These are phyloP conservation scores for Cadophora sp. DNA, from an alignment of 2,329 filamentous ascomycete genomes.

Conservation along the genomic window DNA sequence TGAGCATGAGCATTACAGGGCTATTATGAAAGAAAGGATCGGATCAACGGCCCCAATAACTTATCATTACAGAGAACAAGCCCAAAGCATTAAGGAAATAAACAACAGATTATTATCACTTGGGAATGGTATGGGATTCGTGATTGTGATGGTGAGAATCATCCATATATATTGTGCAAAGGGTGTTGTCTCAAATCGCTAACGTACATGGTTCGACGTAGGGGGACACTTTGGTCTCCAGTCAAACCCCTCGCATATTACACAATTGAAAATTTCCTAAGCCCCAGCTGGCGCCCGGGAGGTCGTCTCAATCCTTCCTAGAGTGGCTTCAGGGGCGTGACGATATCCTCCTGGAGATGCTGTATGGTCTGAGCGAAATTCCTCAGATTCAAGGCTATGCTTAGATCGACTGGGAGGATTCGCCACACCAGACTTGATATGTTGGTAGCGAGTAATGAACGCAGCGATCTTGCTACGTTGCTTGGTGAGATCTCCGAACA, in stretches of 20 bases:
- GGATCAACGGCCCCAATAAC: neutral
- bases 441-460: slow-evolving; percentile 26
- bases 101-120: neutral
- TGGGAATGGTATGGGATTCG: too few species aligned
- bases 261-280: neutral
- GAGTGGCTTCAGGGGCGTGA: neutral
- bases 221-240: neutral
- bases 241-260: neutral
- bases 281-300: neutral
- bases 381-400: neutral
- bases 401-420: neutral
- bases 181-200: neutral
- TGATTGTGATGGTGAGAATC: neutral
- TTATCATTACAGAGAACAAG: neutral
- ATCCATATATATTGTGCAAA: neutral
- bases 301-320: neutral
- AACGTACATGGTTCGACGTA: neutral
- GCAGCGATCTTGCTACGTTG: slow-evolving; percentile 46
- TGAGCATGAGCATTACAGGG: neutral
- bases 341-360: neutral
- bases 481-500: slow-evolving; percentile 36
- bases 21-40: neutral
- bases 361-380: neutral
- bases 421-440: neutral
- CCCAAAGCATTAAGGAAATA: neutral